These are phyloP conservation scores for Saxophila tyrrhenica DNA, from an alignment of 495 filamentous ascomycete species.

Conservation along the genomic window DNA sequence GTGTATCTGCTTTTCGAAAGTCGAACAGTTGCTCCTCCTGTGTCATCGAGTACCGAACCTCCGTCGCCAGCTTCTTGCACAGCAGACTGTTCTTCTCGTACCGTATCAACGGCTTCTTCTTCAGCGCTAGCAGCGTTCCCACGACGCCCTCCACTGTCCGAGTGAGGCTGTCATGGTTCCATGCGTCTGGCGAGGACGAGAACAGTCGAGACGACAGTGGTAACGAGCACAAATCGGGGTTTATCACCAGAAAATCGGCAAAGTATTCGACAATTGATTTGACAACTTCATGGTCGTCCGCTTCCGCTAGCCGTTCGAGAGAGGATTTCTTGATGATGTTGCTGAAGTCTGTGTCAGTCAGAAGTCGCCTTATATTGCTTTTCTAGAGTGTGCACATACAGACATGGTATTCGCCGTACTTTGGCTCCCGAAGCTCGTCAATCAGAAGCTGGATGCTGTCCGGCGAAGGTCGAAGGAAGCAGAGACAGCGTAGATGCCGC, in stretches of 20 bases:
- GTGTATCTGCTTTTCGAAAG: constrained; percentile 88
- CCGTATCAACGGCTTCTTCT: constrained; percentile 90
- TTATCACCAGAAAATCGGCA: constrained; percentile 87
- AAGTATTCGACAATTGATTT: constrained; percentile 88
- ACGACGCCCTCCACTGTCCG: constrained; percentile 78
- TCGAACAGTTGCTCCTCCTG: constrained; percentile 97
- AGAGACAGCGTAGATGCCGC: constrained; percentile 89
- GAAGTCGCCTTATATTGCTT: constrained; percentile 1
- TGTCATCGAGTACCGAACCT: constrained; percentile 81
- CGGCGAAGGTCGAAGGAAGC: constrained; percentile 82
- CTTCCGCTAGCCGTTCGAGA: constrained; percentile 85
- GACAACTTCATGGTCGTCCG: constrained; percentile 96
- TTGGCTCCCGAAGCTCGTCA: constrained; percentile 90
- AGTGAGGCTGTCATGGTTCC: constrained; percentile 79
- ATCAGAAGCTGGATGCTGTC: constrained; percentile 87
- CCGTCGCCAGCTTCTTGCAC: constrained; percentile 83
- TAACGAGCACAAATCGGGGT: constrained; percentile 83
- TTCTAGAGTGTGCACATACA: constrained; percentile 35
- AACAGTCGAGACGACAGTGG: constrained; percentile 67
- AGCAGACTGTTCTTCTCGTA: constrained; percentile 88
- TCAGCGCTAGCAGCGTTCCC: constrained; percentile 69
- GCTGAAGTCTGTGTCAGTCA: constrained; percentile 57
- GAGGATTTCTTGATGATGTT: constrained; percentile 96
- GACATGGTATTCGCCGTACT: constrained; percentile 94
- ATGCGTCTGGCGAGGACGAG: constrained; percentile 64